Conservation (phyloP, 106 monocot genomes). For the Xerophyta viscosa region DNA sequence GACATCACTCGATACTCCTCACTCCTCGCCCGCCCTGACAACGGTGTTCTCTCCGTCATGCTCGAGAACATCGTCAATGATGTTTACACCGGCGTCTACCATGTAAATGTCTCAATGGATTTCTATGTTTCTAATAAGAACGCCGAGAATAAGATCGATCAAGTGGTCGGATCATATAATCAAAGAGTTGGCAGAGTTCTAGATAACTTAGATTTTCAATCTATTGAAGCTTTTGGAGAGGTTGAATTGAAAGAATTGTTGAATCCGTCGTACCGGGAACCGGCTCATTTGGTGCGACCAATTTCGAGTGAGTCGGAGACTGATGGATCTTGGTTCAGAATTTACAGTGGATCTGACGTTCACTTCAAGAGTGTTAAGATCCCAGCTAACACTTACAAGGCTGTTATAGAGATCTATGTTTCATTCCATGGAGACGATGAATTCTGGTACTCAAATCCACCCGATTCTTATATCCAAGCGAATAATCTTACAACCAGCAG, state of each 20-base stretch:
- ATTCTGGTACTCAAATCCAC: conserved; percentile 87
- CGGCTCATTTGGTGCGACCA: conserved; percentile 61
- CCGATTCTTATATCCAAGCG: conserved; percentile 37
- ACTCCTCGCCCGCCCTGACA: conserved; percentile 18
- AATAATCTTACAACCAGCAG: conserved; percentile 58
- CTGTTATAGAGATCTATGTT: conserved; percentile 60
- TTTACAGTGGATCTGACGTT: conserved; percentile 31
- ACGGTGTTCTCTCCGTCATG: conserved; percentile 43
- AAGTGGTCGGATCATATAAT: background rate
- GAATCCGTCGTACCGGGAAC: conserved; percentile 9
- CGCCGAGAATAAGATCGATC: background rate
- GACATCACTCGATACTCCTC: conserved; percentile 60
- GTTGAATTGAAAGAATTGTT: background rate
- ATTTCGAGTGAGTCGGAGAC: conserved; percentile 24
- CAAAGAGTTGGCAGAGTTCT: background rate
- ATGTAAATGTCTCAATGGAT: conserved; percentile 40
- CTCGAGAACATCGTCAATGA: conserved; percentile 70
- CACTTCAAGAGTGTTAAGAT: conserved; percentile 15
- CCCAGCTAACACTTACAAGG: conserved; percentile 50
- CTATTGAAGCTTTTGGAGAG: background rate
- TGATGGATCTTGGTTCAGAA: conserved; percentile 64
- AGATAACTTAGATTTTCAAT: background rate
- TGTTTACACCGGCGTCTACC: conserved; percentile 50
- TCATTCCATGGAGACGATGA: conserved; percentile 65
- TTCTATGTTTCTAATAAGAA: conserved; percentile 22